Conservation (phyloP, 1,139 yeast species). For the Saccharomycopsis hybrid region DNA sequence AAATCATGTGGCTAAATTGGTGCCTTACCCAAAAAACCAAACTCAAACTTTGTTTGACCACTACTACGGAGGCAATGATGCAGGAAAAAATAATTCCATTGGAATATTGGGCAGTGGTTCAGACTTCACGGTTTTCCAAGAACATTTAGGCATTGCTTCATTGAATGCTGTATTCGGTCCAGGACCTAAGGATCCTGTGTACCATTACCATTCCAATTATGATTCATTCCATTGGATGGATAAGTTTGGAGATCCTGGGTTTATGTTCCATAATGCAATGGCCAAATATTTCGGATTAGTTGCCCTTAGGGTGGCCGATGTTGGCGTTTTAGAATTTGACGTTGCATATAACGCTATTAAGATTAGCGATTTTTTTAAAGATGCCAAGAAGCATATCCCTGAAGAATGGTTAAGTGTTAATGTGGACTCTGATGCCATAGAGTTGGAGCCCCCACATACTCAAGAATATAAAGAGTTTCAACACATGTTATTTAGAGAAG, state of each 20-base stretch:
- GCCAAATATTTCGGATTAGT: constrained; percentile 47
- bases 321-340: constrained; percentile 32
- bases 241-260: constrained; percentile 51
- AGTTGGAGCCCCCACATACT: too few relatives aligned
- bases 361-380: not conserved
- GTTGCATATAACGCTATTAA: constrained; percentile 34
- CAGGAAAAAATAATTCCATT: constrained; percentile 37
- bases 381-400: not conserved
- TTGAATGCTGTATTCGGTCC: constrained; percentile 48
- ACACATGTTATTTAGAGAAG: too few relatives aligned
- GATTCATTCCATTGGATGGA: constrained; percentile 67
- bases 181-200: constrained; percentile 42
- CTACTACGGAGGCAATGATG: constrained; percentile 37
- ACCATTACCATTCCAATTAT: constrained; percentile 65
- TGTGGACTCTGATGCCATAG: not conserved
- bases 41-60: constrained; percentile 47
- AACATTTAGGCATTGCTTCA: constrained; percentile 61
- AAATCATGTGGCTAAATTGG: constrained; percentile 33
- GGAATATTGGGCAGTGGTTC: constrained; percentile 56
- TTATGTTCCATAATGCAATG: constrained; percentile 46
- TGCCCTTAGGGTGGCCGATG: constrained; percentile 41
- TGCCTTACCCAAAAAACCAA: constrained; percentile 41
- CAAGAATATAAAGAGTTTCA: too few relatives aligned
- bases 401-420: not conserved
- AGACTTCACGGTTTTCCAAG: constrained; percentile 62